Base-by-base conservation (phyloP, 345 rosid genomes). In the Cardiospermum halicacabum region DNA sequence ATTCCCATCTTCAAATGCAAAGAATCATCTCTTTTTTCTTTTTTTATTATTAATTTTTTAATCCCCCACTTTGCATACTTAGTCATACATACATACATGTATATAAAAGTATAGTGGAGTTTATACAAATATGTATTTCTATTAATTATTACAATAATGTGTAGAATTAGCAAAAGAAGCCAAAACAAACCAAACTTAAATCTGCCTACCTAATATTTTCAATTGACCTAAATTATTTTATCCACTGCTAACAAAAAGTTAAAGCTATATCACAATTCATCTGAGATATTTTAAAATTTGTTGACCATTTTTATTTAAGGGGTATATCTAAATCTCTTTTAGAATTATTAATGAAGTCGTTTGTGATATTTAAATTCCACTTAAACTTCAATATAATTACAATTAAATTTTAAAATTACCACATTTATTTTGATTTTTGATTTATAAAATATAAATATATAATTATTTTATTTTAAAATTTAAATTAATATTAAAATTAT, bases 1-100 rank as follows among this genome's bases (percentile, higher is more conserved):
- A 78, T 71, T 71, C 77, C 40, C 77, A 74, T 63, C 45, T 62
- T 60, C 40, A 61, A 54, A 61, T 57, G 21, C 58, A 7, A 37
- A 30, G 27, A 49, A 74, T 50, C 39, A 65, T 22, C 56, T 47
- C 45, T 22, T 32, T 50, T 49, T 32, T 25, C 48, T n/a, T n/a
- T n/a, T n/a, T n/a, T n/a, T n/a, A n/a, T n/a, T n/a, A n/a, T n/a
- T n/a, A n/a, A n/a, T n/a, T n/a, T n/a, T n/a, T n/a, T 36, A 51
- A 51, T 16, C 49, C 50, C 50, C 60, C 26, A 53, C 11, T 19
- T 19, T 32, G 40, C 31, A 50, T 56, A 65, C 49, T 57, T 22
- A 61, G 74, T 65, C 78, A 24, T 37, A 22, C 43, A n/a, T 6
- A 3, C 78, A 24, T 37, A 22, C 43, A n/a, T 6, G 3, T 40